These are phyloP conservation scores for Emergomyces africanus DNA, from an alignment of 2,329 filamentous ascomycete species.

Conservation along the genomic window DNA sequence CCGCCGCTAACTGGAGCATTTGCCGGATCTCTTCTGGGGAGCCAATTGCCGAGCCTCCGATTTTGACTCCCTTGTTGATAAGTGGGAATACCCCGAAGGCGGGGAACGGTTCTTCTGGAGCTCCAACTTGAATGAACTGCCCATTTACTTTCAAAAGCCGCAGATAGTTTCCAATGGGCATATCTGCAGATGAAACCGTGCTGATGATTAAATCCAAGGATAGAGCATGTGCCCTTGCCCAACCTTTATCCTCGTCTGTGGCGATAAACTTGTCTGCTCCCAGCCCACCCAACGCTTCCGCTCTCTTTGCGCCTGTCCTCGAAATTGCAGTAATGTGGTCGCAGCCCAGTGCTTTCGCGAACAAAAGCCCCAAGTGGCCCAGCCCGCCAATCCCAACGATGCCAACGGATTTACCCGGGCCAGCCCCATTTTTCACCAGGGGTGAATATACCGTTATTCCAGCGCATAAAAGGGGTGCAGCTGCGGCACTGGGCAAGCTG, in stretches of 20 bases:
- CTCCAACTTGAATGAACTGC: constrained; percentile 53
- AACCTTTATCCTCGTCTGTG: constrained; percentile 43
- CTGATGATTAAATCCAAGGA: constrained; percentile 44
- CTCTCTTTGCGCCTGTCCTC: constrained; percentile 36
- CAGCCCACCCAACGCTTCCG: constrained; percentile 38
- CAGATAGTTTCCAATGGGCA: constrained; percentile 53
- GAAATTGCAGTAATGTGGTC: constrained; percentile 48
- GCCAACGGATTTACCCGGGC: constrained; percentile 57
- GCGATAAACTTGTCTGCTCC: constrained; percentile 46
- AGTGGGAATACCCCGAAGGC: constrained; percentile 45
- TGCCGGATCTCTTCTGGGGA: constrained; percentile 29
- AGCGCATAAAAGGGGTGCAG: constrained; percentile 62
- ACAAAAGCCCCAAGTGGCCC: constrained; percentile 61
- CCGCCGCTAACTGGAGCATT: constrained; percentile 32
- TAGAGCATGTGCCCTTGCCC: constrained; percentile 36
- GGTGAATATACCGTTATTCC: constrained; percentile 64
- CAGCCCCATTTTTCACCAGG: constrained; percentile 51
- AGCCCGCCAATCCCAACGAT: constrained; percentile 62
- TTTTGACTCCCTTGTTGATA: constrained; percentile 42
- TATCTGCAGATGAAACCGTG: constrained; percentile 45
- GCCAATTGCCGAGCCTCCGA: constrained; percentile 38
- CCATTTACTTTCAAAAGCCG: constrained; percentile 46
- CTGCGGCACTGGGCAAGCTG: constrained; percentile 35
- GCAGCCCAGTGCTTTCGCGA: constrained; percentile 56
- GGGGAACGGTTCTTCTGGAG: constrained; percentile 47